These are phyloP conservation scores for Diaporthe sp. DNA, from an alignment of 2,329 filamentous ascomycete genomes.

Conservation along the genomic window DNA sequence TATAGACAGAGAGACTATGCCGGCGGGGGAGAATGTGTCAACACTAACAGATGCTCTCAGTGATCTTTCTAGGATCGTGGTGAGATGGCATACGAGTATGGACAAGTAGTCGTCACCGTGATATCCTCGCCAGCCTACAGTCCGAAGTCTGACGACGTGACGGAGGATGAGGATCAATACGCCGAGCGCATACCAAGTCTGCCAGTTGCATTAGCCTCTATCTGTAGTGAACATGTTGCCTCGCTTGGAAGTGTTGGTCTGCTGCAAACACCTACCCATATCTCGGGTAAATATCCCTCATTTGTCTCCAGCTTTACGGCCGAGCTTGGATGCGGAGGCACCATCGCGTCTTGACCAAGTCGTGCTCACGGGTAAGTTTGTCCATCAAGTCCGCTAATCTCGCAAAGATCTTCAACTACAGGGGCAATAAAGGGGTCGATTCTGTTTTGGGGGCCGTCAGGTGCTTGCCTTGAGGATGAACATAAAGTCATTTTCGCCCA, in stretches of 20 bases:
- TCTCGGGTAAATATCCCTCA: neutral
- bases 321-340: neutral
- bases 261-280: neutral
- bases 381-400: neutral
- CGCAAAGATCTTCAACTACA: neutral
- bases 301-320: constrained; percentile 5
- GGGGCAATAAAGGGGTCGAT: neutral
- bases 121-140: neutral
- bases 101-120: constrained; percentile 17
- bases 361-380: neutral
- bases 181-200: constrained; percentile 3
- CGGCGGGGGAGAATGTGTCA: neutral
- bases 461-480: neutral
- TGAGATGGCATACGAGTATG: neutral
- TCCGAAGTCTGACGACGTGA: constrained; percentile 1
- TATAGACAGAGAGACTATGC: neutral
- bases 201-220: neutral
- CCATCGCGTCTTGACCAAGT: neutral
- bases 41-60: neutral
- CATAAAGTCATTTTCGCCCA: neutral
- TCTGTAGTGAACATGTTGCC: too few relatives aligned
- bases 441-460: neutral
- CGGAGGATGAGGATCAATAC: constrained; percentile 2
- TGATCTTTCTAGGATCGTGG: neutral
- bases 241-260: too few relatives aligned